Evolutionary conservation across 2,329 filamentous ascomycete genomes (phyloP), one percentile per base, ranked within the genome.

Genomic region (Drechmeria coniospora): DNA sequence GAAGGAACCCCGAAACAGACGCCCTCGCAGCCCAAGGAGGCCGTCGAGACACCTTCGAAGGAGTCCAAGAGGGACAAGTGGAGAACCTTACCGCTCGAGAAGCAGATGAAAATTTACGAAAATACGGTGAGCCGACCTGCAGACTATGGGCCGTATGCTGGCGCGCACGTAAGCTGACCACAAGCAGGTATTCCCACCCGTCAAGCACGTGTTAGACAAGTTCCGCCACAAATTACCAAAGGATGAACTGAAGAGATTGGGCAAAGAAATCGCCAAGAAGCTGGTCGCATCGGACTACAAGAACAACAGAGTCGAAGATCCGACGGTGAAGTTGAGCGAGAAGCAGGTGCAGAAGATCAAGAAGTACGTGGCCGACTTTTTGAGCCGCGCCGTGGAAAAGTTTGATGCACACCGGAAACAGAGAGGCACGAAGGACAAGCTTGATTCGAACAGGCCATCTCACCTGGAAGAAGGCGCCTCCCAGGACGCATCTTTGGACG

Each of bases 41-140:
- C 70, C 8, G 57, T 61, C 3, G 67, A 56, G 28, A 60, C 66
- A 1, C 63, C 65, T 5, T 53, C 59, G 4, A 63, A 63, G 25
- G 68, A 77, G 50, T 62, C 63, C 5, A 75, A 69, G 40, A 64
- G 65, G 41, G 76, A 82, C 26, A 80, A 77, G 47, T 84, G 79
- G 79, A 66, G 71, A 30, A 66, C 64, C 33, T 50, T 76, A 18
- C 62, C 76, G 2, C 50, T 74, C 39, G 86, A 94, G 38, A 94
- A 94, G 55, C 82, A 90, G 54, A 92, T 84, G 69, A 93, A 83
- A 58, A 65, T 93, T 3, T 95, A 94, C 44, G 86, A 94, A 51
- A 86, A 86, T 46, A 92, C 84, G 28, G 83, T 92, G 64, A 51
- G 80, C 21, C 15, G n/a, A 1, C n/a, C 15, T 27, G 11, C 43